These are phyloP conservation scores for Epichloe sibirici DNA, from an alignment of 2,329 filamentous ascomycete genomes.

Conservation along the genomic window DNA sequence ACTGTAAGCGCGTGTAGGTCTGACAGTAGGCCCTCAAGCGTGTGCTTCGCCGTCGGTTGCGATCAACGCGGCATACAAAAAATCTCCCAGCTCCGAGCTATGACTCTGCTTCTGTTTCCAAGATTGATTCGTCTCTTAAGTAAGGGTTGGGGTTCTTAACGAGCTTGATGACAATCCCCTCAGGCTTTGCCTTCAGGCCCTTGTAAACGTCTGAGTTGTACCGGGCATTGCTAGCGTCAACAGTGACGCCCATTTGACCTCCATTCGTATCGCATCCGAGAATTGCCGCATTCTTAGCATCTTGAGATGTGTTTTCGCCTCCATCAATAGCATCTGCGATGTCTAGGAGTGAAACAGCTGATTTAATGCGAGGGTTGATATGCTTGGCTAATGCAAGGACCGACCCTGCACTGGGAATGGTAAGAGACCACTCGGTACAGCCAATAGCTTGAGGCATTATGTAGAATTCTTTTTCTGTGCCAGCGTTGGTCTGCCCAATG, in stretches of 20 bases:
- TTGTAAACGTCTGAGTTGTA: too few species aligned
- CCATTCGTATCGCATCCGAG: constrained; percentile 18
- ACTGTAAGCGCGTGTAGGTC: too few species aligned
- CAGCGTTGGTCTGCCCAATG: not conserved
- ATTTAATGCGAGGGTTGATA: constrained; percentile 5
- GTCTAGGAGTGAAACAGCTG: constrained; percentile 12
- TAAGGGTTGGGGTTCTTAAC: too few species aligned
- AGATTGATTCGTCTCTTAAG: too few species aligned
- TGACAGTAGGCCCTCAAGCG: too few species aligned
- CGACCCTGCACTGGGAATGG: not conserved
- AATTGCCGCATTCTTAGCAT: constrained; percentile 5
- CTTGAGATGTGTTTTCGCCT: constrained; percentile 3
- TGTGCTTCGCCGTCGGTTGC: too few species aligned
- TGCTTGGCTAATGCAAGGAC: constrained; percentile 8
- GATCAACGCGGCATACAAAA: too few species aligned
- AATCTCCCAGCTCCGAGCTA: too few species aligned
- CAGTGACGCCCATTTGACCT: constrained; percentile 7
- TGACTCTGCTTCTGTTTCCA: too few species aligned
- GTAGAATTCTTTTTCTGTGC: constrained; percentile 2
- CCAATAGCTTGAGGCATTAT: constrained; percentile 8
- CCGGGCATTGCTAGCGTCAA: too few species aligned
- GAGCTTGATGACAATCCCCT: constrained; percentile 7
- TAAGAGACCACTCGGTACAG: constrained; percentile 10
- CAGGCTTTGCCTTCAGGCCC: not conserved
- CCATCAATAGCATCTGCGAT: constrained; percentile 15